These are phyloP conservation scores for Wickerhamomyces sp. DNA, from an alignment of 1,139 yeast genomes.

Conservation along the genomic window DNA sequence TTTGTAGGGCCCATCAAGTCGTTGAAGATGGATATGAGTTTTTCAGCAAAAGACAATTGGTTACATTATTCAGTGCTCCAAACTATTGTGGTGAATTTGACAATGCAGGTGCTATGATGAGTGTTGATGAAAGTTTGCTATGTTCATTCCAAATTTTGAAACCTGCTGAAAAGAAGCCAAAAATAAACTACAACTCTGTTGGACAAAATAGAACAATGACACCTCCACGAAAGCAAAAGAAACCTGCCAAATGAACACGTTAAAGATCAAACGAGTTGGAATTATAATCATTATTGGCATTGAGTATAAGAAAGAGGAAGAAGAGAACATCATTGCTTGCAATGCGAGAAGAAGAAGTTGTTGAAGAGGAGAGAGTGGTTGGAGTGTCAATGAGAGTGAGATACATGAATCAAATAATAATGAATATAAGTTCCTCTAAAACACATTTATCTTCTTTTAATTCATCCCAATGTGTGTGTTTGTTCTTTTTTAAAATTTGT, in stretches of 20 bases:
- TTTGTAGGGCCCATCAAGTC: constrained; percentile 97
- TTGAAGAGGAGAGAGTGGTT: too few species aligned
- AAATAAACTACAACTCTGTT: constrained; percentile 53
- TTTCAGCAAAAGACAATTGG: constrained; percentile 91
- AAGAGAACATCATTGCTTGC: too few species aligned
- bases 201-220: constrained; percentile 49
- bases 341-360: too few species aligned
- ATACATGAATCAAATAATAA: not conserved
- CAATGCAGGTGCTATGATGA: constrained; percentile 99
- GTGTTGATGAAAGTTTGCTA: constrained; percentile 90
- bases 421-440: not conserved
- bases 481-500: not conserved
- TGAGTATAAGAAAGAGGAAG: not conserved
- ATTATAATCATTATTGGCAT: not conserved
- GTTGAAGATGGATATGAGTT: constrained; percentile 99
- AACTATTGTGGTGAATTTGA: constrained; percentile 98
- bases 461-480: not conserved
- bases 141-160: constrained; percentile 97
- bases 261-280: not conserved
- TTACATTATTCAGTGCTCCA: constrained; percentile 92
- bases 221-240: constrained; percentile 71
- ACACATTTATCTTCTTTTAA: not conserved
- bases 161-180: constrained; percentile 93
- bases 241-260: constrained; percentile 41
- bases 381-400: not conserved